Conservation (phyloP, 192 early-diverging fungal genomes). For the Coemansia reversa region DNA sequence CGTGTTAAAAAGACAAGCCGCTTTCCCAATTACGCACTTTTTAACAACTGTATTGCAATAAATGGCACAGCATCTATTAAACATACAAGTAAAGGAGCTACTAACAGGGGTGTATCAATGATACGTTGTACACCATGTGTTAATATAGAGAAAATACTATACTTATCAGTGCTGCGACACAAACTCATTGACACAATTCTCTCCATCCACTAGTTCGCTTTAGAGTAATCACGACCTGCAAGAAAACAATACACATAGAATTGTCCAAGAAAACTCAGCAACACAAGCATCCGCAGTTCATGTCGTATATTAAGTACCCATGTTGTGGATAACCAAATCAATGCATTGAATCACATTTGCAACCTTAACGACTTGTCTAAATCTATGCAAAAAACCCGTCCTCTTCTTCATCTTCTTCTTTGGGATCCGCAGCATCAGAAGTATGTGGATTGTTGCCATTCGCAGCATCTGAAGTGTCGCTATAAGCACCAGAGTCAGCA, state of each 20-base stretch:
- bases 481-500: neutral
- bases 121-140: too few relatives aligned
- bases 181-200: too few relatives aligned
- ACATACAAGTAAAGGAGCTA: too few relatives aligned
- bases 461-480: neutral
- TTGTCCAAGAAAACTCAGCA: neutral
- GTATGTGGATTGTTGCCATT: neutral
- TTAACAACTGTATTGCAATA: too few relatives aligned
- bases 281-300: neutral
- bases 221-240: too few relatives aligned
- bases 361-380: neutral
- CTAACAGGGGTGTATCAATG: too few relatives aligned
- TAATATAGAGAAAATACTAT: too few relatives aligned
- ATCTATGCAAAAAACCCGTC: conserved; percentile 45
- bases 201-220: too few relatives aligned
- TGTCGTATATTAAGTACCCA: neutral
- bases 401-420: conserved; percentile 22
- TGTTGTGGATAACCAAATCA: neutral
- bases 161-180: too few relatives aligned
- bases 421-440: neutral
- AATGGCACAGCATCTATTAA: too few relatives aligned
- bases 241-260: neutral
- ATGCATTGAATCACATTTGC: neutral
- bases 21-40: too few relatives aligned
- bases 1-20: too few relatives aligned